Evolutionary conservation across 495 filamentous ascomycete species (phyloP).

Genomic region (Penicillium maclennaniae): DNA sequence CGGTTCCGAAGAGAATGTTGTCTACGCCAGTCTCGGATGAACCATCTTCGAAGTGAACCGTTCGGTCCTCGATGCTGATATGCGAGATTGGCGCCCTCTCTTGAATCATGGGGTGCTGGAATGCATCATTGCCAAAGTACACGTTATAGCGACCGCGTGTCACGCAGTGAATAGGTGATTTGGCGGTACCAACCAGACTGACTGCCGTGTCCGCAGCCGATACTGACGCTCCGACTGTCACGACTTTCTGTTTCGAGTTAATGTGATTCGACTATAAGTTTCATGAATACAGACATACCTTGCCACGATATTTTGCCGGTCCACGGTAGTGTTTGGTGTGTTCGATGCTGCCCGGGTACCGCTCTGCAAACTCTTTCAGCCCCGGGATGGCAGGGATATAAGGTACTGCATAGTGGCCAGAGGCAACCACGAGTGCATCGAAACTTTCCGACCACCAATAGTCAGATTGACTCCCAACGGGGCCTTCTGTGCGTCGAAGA

Average conservation of each 20-base stretch:
- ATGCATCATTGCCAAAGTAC: constrained; percentile 50
- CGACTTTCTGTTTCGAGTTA: constrained; percentile 30
- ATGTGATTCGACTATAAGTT: neutral
- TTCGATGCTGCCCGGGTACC: constrained; percentile 33
- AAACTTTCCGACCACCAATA: constrained; percentile 45
- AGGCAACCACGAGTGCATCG: constrained; percentile 78
- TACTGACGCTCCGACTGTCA: constrained; percentile 42
- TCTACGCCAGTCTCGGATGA: constrained; percentile 46
- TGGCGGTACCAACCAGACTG: constrained; percentile 28
- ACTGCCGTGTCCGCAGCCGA: constrained; percentile 42
- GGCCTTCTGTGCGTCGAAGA: constrained; percentile 26
- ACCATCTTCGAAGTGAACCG: constrained; percentile 48
- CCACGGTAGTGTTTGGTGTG: constrained; percentile 43
- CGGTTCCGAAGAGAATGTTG: constrained; percentile 55
- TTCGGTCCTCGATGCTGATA: constrained; percentile 36
- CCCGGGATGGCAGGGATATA: constrained; percentile 60
- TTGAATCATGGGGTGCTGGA: constrained; percentile 47
- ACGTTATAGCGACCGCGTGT: constrained; percentile 44
- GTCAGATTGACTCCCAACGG: constrained; percentile 20
- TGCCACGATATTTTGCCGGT: constrained; percentile 34
- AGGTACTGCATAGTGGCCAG: constrained; percentile 73
- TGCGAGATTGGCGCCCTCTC: constrained; percentile 43
- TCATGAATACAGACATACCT: constrained; percentile 16
- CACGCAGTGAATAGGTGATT: constrained; percentile 35
- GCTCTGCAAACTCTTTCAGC: constrained; percentile 31